Evolutionary conservation across 2,329 filamentous ascomycete genomes (phyloP), one percentile per base, ranked within the genome.

Genomic region (Neonectria ditissima): DNA sequence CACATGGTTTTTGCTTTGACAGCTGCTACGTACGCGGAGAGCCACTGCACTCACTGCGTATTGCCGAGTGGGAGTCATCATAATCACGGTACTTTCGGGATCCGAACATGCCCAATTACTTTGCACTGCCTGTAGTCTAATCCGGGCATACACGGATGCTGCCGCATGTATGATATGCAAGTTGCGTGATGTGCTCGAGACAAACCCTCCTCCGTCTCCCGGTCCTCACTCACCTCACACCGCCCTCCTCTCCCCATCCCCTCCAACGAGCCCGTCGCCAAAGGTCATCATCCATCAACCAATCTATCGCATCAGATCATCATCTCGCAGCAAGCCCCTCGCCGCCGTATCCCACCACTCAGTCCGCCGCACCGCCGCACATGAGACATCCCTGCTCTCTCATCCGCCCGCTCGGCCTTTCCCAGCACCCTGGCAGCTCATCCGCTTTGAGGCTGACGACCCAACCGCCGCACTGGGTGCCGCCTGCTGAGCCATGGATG

Each of bases 281-380:
- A 53, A 43, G 32, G 56, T 44, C 39, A 53, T 59, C 48, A 47
- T 20, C 28, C 47, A 28, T 59, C 48, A 47, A 32, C 28, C 47
- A 28, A 28, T 48, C 44, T 14, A 6, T 50, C 26, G 47, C 14
- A 32, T 32, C n/a, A 32, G 47, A 50, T n/a, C 45, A 48, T 32
- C n/a, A 50, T 50, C 26, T 32, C 11, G n/a, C 28, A 32, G 47
- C 37, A 20, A 41, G 5, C 10, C 4, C 4, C 43, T 34, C 48
- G 41, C 56, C 39, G 39, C 41, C 13, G n/a, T 45, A 39, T 55
- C 58, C 62, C 56, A 54, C 53, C 62, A 65, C 51, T 62, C 62
- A 62, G 58, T 61, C 58, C 43, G 14, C 54, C 55, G n/a, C 20
- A 59, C 58, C 58, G 50, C 50, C 58, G 47, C 58, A 59, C 61